These are phyloP conservation scores for Mentha longifolia DNA, from an alignment of 257 asterid species.

Conservation along the genomic window DNA sequence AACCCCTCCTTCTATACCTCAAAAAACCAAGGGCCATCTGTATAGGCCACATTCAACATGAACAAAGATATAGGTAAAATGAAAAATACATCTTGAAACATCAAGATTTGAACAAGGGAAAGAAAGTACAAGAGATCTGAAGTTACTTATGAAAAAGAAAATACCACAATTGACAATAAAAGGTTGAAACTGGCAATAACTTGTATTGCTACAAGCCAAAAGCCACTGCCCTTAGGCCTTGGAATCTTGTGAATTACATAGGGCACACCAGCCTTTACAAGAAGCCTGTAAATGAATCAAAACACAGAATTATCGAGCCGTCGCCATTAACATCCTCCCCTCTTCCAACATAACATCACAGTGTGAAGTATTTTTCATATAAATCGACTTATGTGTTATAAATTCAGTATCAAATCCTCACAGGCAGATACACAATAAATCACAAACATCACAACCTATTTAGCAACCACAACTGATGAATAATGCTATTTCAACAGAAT, in stretches of 20 bases:
- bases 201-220: slow-evolving; percentile 81
- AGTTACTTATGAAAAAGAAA: background rate
- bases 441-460: background rate
- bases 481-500: background rate
- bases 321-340: background rate
- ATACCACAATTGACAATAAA: slow-evolving; percentile 72
- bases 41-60: slow-evolving; percentile 35
- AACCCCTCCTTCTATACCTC: slow-evolving; percentile 56
- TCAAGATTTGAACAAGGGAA: background rate
- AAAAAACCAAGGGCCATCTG: slow-evolving; percentile 75
- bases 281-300: slow-evolving; percentile 52
- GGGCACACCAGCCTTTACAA: slow-evolving; percentile 57
- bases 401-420: slow-evolving; percentile 23
- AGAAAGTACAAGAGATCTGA: background rate
- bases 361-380: slow-evolving; percentile 2
- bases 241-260: slow-evolving; percentile 68
- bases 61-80: slow-evolving; percentile 24
- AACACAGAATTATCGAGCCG: background rate
- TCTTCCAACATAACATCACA: slow-evolving; percentile 17
- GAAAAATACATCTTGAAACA: slow-evolving; percentile 7
- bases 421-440: slow-evolving; percentile 1
- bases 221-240: slow-evolving; percentile 72
- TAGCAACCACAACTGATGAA: background rate
- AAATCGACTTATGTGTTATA: background rate
- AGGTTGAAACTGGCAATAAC: slow-evolving; percentile 87